Base-by-base conservation (phyloP, 345 rosid genomes). In the Combretum micranthum region DNA sequence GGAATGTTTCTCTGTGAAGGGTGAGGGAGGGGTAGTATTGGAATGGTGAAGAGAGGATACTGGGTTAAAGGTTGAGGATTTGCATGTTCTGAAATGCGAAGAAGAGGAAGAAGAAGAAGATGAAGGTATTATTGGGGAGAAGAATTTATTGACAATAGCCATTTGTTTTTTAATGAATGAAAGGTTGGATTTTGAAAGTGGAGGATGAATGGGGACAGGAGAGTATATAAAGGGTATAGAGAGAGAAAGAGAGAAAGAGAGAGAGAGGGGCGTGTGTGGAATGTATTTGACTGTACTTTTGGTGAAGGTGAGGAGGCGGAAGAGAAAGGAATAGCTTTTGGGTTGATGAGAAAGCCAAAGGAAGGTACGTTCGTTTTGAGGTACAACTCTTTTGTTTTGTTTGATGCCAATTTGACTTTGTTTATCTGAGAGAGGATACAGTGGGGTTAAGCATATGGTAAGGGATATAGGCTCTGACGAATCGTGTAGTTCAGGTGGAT, bases 1-100 rank as follows among this genome's bases (percentile, higher is more conserved):
- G 0, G 94, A 86, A 64, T 77, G 89, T 48, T 79, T 83, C 77
- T 86, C 94, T 13, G 89, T 83, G 64, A 86, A 86, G 0, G 93
- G 86, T 3, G 91, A 84, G 39, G 74, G 69, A 53, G 70, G 72
- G 42, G 65, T 65, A 0, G 75, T 50, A 42, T 68, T 15, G 45
- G 48, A 71, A 68, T 52, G 77, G 50, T 62, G 70, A 4, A 79
- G 50, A 72, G 70, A 82, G 49, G 47, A 72, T 53, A 68, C 43
- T 42, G 62, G 64, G 9, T 8, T 53, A 9, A 49, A 60, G 53
- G 53, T 65, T 7, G 13, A 52, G 47, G 59, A 52, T 51, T 20
- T 65, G 51, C 52, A 53, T 62, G 62, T 72, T 47, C 23, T 67
- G 58, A 50, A 26, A 58, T 39, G 55, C 4, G 72, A 20, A 4